These are phyloP conservation scores for Tylopilus plumbeoviolaceoides DNA, from an alignment of 768 basidiomycete genomes.

Conservation along the genomic window DNA sequence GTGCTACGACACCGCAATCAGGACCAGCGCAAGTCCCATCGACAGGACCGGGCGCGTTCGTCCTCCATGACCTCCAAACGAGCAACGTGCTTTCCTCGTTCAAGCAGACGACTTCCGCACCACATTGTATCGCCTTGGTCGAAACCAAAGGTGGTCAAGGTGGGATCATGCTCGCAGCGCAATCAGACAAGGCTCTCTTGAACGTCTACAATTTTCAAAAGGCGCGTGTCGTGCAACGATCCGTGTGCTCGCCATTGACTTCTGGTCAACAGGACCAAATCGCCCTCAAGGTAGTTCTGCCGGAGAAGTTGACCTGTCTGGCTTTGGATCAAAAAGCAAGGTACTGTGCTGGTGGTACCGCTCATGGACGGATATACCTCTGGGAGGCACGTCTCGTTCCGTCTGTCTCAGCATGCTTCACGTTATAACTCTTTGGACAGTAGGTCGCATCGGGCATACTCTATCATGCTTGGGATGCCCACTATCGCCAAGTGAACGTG, in stretches of 20 bases:
- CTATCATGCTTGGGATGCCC: conserved; percentile 90
- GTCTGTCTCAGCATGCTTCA: neutral
- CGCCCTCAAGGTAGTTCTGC: conserved; percentile 77
- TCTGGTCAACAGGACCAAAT: conserved; percentile 72
- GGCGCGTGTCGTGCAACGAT: conserved; percentile 38
- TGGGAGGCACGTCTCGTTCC: conserved; percentile 76
- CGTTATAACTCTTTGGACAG: conserved; percentile 21
- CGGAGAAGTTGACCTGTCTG: conserved; percentile 84
- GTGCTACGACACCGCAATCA: conserved; percentile 49
- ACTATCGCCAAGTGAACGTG: conserved; percentile 85
- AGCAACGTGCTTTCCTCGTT: conserved; percentile 76
- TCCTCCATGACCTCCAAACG: conserved; percentile 79
- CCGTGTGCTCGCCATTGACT: neutral
- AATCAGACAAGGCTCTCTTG: conserved; percentile 83
- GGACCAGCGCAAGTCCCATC: conserved; percentile 32
- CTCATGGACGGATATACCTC: conserved; percentile 84
- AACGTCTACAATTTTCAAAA: conserved; percentile 95
- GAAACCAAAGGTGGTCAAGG: conserved; percentile 70
- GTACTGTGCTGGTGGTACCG: conserved; percentile 85
- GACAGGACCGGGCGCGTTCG: conserved; percentile 56
- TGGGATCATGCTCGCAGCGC: conserved; percentile 79
- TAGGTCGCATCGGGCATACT: conserved; percentile 93
- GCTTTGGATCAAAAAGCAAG: conserved; percentile 66
- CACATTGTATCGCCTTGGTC: conserved; percentile 65
- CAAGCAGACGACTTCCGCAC: conserved; percentile 72